Evolutionary conservation across 2,329 filamentous ascomycete genomes (phyloP).

Genomic region (Aspergillus brunneoviolaceus): DNA sequence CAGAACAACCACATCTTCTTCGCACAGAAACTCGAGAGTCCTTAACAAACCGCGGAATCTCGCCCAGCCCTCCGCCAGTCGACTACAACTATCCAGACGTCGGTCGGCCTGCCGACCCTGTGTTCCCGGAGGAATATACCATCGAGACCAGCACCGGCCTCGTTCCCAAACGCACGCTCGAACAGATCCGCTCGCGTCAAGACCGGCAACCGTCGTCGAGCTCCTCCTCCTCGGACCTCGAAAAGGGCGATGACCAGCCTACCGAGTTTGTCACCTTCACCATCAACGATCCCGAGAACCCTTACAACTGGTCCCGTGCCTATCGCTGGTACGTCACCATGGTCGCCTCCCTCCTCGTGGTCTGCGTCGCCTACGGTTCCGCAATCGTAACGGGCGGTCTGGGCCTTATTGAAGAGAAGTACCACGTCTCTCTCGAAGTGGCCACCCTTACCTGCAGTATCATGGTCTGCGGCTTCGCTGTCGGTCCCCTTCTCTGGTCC

Average conservation of each 20-base stretch:
- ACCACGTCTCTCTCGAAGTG: conserved; percentile 70
- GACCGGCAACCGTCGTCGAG: neutral
- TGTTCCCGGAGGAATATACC: conserved; percentile 18
- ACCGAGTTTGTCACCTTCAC: conserved; percentile 60
- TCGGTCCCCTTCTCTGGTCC: conserved; percentile 43
- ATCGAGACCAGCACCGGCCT: conserved; percentile 16
- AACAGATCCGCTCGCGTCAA: conserved; percentile 11
- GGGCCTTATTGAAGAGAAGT: conserved; percentile 59
- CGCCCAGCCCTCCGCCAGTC: conserved; percentile 21
- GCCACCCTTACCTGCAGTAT: conserved; percentile 68
- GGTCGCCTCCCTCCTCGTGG: conserved; percentile 70
- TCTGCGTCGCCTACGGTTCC: conserved; percentile 66
- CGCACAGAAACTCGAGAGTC: conserved; percentile 25
- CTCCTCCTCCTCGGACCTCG: conserved; percentile 20
- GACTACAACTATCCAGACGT: conserved; percentile 34
- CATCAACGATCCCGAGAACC: conserved; percentile 67
- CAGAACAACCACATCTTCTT: neutral
- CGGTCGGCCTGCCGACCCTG: conserved; percentile 9
- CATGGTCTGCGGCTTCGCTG: conserved; percentile 74
- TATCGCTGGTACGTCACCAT: conserved; percentile 82
- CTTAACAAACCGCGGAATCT: conserved; percentile 24
- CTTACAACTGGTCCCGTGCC: conserved; percentile 73
- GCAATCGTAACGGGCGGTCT: conserved; percentile 75
- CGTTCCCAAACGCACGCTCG: conserved; percentile 12
- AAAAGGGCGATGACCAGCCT: conserved; percentile 25